Percentiles rank a stretch among this genome's conserved stretches.
These are phyloP conservation scores for Cryphonectria nitschkei DNA, from an alignment of 2,329 filamentous ascomycete species.

Conservation along the genomic window DNA sequence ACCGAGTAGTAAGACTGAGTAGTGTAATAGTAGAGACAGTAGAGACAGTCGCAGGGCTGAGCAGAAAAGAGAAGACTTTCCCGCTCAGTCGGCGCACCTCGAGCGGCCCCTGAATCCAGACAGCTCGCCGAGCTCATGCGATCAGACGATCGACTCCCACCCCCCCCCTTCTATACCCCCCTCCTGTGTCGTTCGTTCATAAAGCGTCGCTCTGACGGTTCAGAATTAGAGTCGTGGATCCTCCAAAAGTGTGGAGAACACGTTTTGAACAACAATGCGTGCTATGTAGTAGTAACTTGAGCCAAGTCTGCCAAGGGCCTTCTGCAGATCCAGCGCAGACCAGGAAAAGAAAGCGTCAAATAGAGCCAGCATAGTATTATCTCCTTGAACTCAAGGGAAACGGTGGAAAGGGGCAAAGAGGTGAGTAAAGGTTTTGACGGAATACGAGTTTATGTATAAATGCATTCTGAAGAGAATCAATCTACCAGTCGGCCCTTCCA, in stretches of 20 bases:
- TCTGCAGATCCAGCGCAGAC: conserved; percentile 10
- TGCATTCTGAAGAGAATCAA: not conserved
- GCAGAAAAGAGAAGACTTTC: not conserved
- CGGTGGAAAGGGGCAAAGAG: not conserved
- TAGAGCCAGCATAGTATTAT: conserved; percentile 12
- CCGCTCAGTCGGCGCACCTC: not conserved
- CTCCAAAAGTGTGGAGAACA: conserved; percentile 12
- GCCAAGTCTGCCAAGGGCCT: conserved; percentile 7
- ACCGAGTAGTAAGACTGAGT: not conserved
- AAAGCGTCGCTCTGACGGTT: not conserved
- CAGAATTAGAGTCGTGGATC: not conserved
- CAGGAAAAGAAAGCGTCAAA: conserved; percentile 8
- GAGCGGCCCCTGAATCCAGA: not conserved
- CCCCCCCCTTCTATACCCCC: not conserved
- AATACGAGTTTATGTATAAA: not conserved
- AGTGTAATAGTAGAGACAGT: not conserved
- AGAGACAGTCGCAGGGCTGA: not conserved
- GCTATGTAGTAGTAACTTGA: not conserved
- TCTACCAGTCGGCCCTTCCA: not conserved
- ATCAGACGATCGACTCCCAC: not conserved
- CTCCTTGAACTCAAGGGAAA: not conserved
- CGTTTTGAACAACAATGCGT: conserved; percentile 2
- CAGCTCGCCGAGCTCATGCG: conserved; percentile 1
- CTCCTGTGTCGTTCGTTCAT: not conserved
- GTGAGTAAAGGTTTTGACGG: not conserved